These are phyloP conservation scores for Rhodofomes roseus DNA, from an alignment of 1,284 basidiomycete genomes.

Conservation along the genomic window DNA sequence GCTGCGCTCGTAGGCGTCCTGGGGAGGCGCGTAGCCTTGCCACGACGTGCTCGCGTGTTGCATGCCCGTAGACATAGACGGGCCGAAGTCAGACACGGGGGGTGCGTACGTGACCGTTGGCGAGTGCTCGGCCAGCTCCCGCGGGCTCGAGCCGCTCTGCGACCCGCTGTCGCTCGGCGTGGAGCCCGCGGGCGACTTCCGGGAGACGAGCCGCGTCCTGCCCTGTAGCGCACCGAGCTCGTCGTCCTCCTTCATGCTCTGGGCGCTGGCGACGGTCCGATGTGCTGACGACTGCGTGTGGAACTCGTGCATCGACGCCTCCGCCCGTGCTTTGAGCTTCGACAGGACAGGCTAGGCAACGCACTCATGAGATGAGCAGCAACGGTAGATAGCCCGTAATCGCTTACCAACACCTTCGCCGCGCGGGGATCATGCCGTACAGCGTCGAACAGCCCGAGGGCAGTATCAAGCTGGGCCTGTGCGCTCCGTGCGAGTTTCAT, in stretches of 20 bases:
- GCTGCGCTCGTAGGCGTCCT: neutral
- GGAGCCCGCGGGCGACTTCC: conserved; percentile 48
- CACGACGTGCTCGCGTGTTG: neutral
- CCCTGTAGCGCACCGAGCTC: conserved; percentile 58
- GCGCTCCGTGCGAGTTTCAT: conserved; percentile 63
- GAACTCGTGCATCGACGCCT: conserved; percentile 20
- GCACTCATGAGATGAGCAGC: too few relatives aligned
- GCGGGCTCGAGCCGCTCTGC: conserved; percentile 15
- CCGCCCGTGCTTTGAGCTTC: conserved; percentile 50
- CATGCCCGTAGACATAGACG: conserved; percentile 4
- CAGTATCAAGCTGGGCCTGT: conserved; percentile 57
- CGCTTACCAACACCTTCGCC: conserved; percentile 54
- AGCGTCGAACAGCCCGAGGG: conserved; percentile 51
- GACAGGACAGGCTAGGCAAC: conserved; percentile 55
- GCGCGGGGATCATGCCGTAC: conserved; percentile 50
- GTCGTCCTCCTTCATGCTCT: conserved; percentile 50
- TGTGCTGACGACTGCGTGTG: conserved; percentile 12
- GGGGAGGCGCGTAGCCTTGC: neutral
- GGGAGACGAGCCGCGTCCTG: conserved; percentile 55
- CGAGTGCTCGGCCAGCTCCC: conserved; percentile 18
- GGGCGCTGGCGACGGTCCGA: conserved; percentile 23
- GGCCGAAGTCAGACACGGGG: conserved; percentile 2
- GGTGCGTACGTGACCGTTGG: conserved; percentile 15
- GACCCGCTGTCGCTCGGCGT: conserved; percentile 23
- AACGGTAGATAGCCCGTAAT: neutral